Evolutionary conservation across 495 filamentous ascomycete species (phyloP), one percentile per base, ranked within the genome.

Genomic region (Aspergillus mulundensis): DNA sequence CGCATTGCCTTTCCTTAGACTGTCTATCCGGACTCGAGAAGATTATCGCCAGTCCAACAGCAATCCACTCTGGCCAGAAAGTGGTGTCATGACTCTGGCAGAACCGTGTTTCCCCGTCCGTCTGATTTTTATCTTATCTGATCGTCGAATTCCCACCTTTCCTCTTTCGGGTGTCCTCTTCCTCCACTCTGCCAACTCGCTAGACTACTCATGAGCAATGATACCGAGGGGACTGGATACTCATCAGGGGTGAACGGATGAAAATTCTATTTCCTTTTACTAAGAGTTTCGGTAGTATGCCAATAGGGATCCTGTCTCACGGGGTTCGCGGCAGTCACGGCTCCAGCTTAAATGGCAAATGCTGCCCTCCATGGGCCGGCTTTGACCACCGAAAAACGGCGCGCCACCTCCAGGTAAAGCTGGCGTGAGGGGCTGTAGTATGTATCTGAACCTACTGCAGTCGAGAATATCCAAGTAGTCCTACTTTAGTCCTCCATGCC

Each of bases 41-140:
- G 12, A 46, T 3, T n/a, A 15, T 25, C 8, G 1, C 12, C 21
- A 30, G 1, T 46, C 43, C 8, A 14, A 14, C 8, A 7, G 5
- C 12, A 2, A 36, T 36, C 32, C 32, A 2, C 32, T 28, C 32
- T 15, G 32, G 7, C 12, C 32, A 36, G 12, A 7, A 11, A 15
- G 8, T 36, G 7, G 32, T 40, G n/a, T 40, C n/a, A 16, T 40
- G 38, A 40, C 42, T 43, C 7, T 36, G 32, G 12, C 61, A 56
- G 57, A 41, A 60, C 32, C 30, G 14, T 24, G 28, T 30, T 56
- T 21, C 39, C 57, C 49, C 47, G 53, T 46, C 61, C 56, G 53
- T 42, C 45, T 64, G 62, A 28, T 7, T 36, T 36, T 36, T 36
- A 65, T 65, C 62, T 65, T 65, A 65, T 65, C 62, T 62, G 62